phyloP scores from a whole-genome alignment of 2,329 filamentous ascomycete species.

The Trichoderma cornu-damae region DNA sequence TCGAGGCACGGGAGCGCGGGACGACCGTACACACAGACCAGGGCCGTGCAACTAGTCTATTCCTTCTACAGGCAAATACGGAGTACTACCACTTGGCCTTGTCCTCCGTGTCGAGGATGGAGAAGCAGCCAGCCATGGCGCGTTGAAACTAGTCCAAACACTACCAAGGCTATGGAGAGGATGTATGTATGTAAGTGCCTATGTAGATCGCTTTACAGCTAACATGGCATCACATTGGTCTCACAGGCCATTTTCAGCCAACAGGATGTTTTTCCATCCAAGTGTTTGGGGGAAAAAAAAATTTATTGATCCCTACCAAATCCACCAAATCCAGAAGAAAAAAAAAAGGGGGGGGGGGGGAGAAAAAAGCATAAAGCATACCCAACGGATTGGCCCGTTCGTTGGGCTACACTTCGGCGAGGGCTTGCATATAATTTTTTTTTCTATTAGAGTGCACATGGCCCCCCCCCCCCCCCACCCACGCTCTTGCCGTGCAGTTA shows the following conservation, averaged over 20 bases:
- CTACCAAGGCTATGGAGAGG: background rate
- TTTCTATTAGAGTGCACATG: background rate
- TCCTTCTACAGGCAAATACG: conserved; percentile 2
- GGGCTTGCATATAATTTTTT: too few relatives aligned
- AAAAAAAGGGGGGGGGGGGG: too few relatives aligned
- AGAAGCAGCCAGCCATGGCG: background rate
- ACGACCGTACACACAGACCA: conserved; percentile 17
- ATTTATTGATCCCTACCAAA: too few relatives aligned
- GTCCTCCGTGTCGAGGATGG: background rate
- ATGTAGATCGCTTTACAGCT: background rate
- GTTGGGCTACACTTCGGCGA: background rate
- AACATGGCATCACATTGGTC: background rate
- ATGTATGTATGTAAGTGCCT: background rate
- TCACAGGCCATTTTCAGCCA: background rate
- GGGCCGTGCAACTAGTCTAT: conserved; percentile 9
- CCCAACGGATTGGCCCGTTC: background rate
- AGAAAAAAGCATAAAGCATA: too few relatives aligned
- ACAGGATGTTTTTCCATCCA: background rate
- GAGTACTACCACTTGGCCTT: background rate
- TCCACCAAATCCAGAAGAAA: too few relatives aligned
- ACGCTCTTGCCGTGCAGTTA: background rate
- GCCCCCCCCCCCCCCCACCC: too few relatives aligned
- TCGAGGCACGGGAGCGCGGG: conserved; percentile 20
- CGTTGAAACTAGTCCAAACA: background rate
- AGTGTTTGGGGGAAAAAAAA: too few relatives aligned